phyloP scores from a whole-genome alignment of 805 yeast species.

The Starmerella floricola region DNA sequence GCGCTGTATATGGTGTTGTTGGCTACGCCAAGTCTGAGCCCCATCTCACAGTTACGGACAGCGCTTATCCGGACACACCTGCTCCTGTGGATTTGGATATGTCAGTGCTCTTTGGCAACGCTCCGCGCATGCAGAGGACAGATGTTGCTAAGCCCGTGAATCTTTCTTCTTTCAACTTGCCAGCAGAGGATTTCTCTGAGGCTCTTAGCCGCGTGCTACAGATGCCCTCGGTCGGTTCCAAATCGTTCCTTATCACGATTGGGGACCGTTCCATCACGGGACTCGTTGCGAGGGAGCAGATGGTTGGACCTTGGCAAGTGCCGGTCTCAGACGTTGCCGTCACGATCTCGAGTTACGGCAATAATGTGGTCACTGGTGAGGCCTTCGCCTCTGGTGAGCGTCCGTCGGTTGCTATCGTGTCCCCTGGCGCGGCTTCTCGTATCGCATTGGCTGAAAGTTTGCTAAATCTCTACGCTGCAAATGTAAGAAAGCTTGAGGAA shows the following conservation, averaged over 20 bases:
- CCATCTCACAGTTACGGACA: constrained; percentile 69
- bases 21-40: constrained; percentile 87
- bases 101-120: constrained; percentile 90
- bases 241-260: constrained; percentile 88
- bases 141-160: constrained; percentile 52
- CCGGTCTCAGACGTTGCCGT: constrained; percentile 99
- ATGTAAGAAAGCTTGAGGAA: constrained; percentile 57
- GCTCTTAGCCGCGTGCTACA: constrained; percentile 73
- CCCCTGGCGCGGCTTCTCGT: constrained; percentile 84
- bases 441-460: constrained; percentile 93
- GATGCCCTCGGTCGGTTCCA: constrained; percentile 90
- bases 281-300: constrained; percentile 89
- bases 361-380: constrained; percentile 75
- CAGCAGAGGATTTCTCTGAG: constrained; percentile 35
- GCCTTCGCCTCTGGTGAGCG: constrained; percentile 96
- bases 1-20: constrained; percentile 92
- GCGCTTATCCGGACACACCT: constrained; percentile 50
- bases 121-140: constrained; percentile 83
- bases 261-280: constrained; percentile 99
- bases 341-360: constrained; percentile 81
- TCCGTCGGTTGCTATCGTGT: constrained; percentile 78
- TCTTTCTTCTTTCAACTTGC: constrained; percentile 27
- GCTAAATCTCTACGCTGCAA: constrained; percentile 80
- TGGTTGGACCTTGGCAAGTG: constrained; percentile 99
- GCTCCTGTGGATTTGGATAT: constrained; percentile 86